Conservation (phyloP, 2,329 filamentous ascomycete genomes). For the Alternaria arbusti region DNA sequence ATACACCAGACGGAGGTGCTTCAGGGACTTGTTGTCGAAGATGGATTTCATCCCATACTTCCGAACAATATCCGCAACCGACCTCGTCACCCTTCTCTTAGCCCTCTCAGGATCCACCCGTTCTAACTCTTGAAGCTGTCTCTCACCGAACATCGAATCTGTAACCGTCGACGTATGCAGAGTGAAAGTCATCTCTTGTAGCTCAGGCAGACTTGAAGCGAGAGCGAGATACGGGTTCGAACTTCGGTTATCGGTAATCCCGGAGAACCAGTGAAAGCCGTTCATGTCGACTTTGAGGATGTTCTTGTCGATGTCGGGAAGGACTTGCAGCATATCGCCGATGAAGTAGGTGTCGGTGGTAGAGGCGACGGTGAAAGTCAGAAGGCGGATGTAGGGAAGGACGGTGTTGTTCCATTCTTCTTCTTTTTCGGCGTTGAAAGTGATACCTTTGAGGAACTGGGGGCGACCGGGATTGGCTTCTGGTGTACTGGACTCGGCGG, state of each 20-base stretch:
- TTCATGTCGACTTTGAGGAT: conserved; percentile 53
- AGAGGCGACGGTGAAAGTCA: conserved; percentile 20
- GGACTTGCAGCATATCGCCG: conserved; percentile 1
- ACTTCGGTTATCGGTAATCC: conserved; percentile 82
- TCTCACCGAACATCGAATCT: conserved; percentile 69
- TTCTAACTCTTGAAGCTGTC: conserved; percentile 68
- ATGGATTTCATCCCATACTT: conserved; percentile 73
- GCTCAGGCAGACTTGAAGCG: conserved; percentile 82
- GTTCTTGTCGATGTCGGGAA: conserved; percentile 13
- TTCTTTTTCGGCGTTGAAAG: not conserved
- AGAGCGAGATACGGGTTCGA: conserved; percentile 90
- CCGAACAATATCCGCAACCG: conserved; percentile 82
- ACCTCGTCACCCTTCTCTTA: conserved; percentile 78
- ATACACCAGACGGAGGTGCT: conserved; percentile 77
- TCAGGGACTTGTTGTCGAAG: conserved; percentile 75
- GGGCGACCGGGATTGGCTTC: conserved; percentile 9
- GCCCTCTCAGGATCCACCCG: conserved; percentile 76
- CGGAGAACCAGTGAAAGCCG: conserved; percentile 55
- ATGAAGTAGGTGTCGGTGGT: conserved; percentile 19
- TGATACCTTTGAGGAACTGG: conserved; percentile 16
- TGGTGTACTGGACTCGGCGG: conserved; percentile 13
- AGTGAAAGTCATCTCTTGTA: conserved; percentile 78
- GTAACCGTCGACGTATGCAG: conserved; percentile 81
- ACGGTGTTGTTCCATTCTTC: conserved; percentile 15
- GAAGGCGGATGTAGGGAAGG: conserved; percentile 13